These are phyloP conservation scores for Eucalyptus regnans DNA, from an alignment of 345 rosid genomes.

Conservation along the genomic window DNA sequence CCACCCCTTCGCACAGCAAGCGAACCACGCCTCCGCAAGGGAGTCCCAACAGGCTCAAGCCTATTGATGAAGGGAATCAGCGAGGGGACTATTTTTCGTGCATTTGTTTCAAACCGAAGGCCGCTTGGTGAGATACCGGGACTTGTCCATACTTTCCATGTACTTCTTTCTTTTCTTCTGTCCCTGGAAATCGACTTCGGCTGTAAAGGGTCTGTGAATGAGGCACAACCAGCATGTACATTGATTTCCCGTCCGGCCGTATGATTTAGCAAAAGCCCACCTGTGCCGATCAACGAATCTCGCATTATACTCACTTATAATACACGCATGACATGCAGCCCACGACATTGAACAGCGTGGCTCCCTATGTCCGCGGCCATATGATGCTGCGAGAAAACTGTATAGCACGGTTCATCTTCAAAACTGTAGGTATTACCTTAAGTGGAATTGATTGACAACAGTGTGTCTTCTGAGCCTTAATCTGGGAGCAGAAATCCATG, in stretches of 20 bases:
- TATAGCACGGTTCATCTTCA: neutral
- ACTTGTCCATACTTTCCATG: neutral
- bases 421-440: neutral
- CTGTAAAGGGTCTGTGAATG: neutral
- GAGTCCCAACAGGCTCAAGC: neutral
- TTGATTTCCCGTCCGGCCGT: neutral
- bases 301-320: neutral
- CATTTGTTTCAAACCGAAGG: neutral
- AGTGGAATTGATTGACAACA: neutral
- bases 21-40: neutral
- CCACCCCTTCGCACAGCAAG: neutral
- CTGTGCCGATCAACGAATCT: neutral
- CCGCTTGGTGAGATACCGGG: neutral
- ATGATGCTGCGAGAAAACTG: neutral
- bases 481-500: neutral
- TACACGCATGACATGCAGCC: neutral
- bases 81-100: neutral
- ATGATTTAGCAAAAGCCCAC: neutral
- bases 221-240: neutral
- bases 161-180: neutral
- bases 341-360: too few species aligned
- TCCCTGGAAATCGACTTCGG: neutral
- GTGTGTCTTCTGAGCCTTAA: neutral
- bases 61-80: neutral
- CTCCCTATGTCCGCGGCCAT: neutral